Base-by-base conservation (phyloP, 768 basidiomycete species). In the Clitopilus hobsonii region DNA sequence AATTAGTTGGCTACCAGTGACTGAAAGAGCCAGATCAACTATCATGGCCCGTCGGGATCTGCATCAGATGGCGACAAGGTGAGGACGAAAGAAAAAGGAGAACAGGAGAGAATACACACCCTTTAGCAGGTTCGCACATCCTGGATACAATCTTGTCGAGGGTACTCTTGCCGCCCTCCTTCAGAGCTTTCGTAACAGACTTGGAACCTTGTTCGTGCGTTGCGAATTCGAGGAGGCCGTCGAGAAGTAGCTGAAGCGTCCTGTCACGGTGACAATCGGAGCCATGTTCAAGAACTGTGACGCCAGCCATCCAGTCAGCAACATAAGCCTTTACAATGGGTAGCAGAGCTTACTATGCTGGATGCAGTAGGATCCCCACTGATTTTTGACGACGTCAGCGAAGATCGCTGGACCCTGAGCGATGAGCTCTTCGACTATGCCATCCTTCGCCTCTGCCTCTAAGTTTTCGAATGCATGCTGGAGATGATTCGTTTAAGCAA, bases 301-400 rank as follows among this genome's bases (percentile, higher is more conserved):
- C 23, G 38, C 29, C 28, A 55, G 49, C 38, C 20, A 5, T 24
- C 25, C 4, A 14, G 51, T 26, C 28, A 23, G 13, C 23, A 24
- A 10, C 23, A 38, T 36, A 23, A 38, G 36, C n/a, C 6, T 18
- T 29, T 26, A 52, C 24, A 13, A 49, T 5, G 52, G n/a, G 28
- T 51, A 28, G 22, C 28, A 23, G 27, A 70, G n/a, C 89, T 54
- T 60, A 91, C 91, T 91, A 55, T 91, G 91, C 60, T 91, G 89
- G 24, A 92, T 78, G 65, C 90, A 92, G 61, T 91, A 93, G 1
- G 89, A 87, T 10, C 91, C 91, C 91, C 91, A 94, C 65, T 93
- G 91, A 57, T 84, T 94, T 73, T 89, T 91, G 18, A 86, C 77
- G 16, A 93, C 89, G 60, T 91, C 88, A 20, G 80, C 76, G 59